A percentile compares a stretch with the other conserved stretches of the same genome.
Conservation (phyloP, 805 yeast genomes). For the Metschnikowia sp. region DNA sequence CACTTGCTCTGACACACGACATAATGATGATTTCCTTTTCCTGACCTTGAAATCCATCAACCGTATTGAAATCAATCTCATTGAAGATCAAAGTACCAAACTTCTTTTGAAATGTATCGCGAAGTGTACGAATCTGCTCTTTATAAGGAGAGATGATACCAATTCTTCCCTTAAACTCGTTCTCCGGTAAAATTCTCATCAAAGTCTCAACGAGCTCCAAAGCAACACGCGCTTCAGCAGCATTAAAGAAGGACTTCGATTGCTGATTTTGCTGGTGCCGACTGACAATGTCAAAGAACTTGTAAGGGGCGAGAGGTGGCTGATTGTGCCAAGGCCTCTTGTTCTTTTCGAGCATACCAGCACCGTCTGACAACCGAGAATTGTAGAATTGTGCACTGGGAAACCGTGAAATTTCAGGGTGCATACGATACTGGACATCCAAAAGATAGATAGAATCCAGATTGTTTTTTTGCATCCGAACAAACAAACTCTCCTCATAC, state of each 20-base stretch:
- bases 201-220: constrained; percentile 59
- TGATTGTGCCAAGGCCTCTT: constrained; percentile 71
- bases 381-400: constrained; percentile 84
- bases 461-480: constrained; percentile 77
- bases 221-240: constrained; percentile 69
- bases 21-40: constrained; percentile 91
- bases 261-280: constrained; percentile 60
- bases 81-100: constrained; percentile 63
- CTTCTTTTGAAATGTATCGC: constrained; percentile 50
- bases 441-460: constrained; percentile 64
- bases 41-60: constrained; percentile 98
- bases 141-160: constrained; percentile 95
- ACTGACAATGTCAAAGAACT: constrained; percentile 66
- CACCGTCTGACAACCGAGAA: constrained; percentile 73
- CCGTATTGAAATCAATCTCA: constrained; percentile 85
- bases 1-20: constrained; percentile 91
- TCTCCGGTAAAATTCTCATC: constrained; percentile 43
- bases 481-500: constrained; percentile 91
- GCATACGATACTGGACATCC: constrained; percentile 96
- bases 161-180: constrained; percentile 64
- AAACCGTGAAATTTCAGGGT: constrained; percentile 82
- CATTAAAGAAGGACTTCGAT: constrained; percentile 70
- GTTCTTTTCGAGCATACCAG: constrained; percentile 58
- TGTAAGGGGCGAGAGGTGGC: constrained; percentile 64
- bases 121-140: constrained; percentile 69